These are phyloP conservation scores for Pterocarpus macrocarpus DNA, from an alignment of 306 rosid genomes.

Conservation along the genomic window DNA sequence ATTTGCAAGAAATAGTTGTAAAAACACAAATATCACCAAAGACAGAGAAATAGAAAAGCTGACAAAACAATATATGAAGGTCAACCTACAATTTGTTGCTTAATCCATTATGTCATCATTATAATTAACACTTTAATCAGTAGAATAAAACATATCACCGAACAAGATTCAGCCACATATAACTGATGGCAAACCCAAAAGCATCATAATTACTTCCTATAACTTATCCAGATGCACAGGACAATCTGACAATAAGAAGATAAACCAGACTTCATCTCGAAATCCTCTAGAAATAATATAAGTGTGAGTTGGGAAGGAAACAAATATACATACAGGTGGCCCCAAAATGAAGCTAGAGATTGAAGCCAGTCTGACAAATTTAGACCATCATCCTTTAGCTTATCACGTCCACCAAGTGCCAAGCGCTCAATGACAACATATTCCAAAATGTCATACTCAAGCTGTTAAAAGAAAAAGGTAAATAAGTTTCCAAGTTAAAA, in stretches of 20 bases:
- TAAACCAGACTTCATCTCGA: slow-evolving; percentile 20
- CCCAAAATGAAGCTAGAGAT: slow-evolving; percentile 99
- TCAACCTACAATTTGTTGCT: slow-evolving; percentile 26
- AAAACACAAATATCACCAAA: slow-evolving; percentile 35
- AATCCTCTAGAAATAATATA: slow-evolving; percentile 14
- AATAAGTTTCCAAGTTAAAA: slow-evolving; percentile 18
- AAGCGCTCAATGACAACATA: slow-evolving; percentile 97
- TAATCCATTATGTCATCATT: neutral
- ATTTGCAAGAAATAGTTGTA: slow-evolving; percentile 28
- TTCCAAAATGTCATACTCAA: slow-evolving; percentile 97
- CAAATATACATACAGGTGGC: slow-evolving; percentile 86
- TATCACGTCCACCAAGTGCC: slow-evolving; percentile 95
- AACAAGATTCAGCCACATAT: slow-evolving; percentile 20
- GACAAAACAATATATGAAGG: slow-evolving; percentile 4
- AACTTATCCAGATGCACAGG: slow-evolving; percentile 33
- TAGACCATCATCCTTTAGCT: slow-evolving; percentile 97
- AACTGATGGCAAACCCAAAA: slow-evolving; percentile 30
- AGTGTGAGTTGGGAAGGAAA: slow-evolving; percentile 34
- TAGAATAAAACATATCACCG: slow-evolving; percentile 17
- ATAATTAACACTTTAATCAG: slow-evolving; percentile 23
- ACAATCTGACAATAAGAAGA: slow-evolving; percentile 32
- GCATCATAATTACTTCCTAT: slow-evolving; percentile 33
- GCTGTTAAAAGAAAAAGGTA: slow-evolving; percentile 61
- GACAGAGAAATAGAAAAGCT: slow-evolving; percentile 1
- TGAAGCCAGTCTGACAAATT: slow-evolving; percentile 99